Percentiles rank a stretch among this genome's conserved stretches.
Conservation (phyloP, 148 eudicot genomes). For the Fallopia convolvulus region DNA sequence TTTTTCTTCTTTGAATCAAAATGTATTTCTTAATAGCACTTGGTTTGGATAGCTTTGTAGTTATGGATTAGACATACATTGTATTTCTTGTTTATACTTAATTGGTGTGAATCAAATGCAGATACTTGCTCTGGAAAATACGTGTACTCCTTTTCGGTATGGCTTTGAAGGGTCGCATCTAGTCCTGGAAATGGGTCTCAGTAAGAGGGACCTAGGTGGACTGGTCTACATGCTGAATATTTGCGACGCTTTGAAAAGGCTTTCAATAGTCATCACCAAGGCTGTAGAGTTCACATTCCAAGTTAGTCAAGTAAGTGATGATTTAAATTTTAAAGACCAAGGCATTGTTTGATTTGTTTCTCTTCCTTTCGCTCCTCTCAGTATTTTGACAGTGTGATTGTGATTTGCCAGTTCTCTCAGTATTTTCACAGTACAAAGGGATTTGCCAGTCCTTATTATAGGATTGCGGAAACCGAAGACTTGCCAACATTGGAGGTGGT, state of each 20-base stretch:
- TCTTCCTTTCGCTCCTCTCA: background rate
- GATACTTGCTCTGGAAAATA: background rate
- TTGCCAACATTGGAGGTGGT: background rate
- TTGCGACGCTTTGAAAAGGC: background rate
- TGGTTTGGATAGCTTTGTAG: background rate
- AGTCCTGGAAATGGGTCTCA: conserved; percentile 2
- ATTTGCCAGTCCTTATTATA: background rate
- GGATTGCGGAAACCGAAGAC: background rate
- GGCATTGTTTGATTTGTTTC: background rate
- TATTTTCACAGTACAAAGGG: background rate
- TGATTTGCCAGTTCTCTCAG: background rate
- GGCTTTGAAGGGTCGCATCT: background rate
- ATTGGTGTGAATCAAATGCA: background rate
- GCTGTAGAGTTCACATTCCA: background rate
- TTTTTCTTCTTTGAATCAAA: background rate
- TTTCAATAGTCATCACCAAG: background rate
- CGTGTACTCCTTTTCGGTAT: background rate
- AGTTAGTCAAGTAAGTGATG: background rate
- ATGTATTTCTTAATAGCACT: background rate
- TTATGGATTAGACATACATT: background rate
- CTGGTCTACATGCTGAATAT: background rate
- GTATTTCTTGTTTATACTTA: background rate
- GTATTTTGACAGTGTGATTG: background rate
- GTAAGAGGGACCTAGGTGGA: background rate
- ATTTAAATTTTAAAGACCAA: background rate